phyloP scores from a whole-genome alignment of 73 alveolate species.

The Paramecium tetraurelia region DNA sequence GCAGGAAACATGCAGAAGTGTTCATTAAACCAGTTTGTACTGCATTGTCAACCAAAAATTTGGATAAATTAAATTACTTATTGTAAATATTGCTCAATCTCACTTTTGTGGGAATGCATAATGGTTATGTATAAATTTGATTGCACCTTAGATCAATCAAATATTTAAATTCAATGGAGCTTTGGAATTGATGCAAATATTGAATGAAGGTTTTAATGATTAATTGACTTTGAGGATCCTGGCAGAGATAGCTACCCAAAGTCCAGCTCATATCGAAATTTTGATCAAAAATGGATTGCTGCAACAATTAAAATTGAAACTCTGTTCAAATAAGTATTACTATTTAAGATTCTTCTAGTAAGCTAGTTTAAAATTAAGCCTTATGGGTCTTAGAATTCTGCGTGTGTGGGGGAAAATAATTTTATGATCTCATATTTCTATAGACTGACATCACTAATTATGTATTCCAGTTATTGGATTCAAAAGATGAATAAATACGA shows the following conservation, averaged over 20 bases:
- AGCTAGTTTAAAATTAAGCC: slow-evolving; percentile 13
- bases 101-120: neutral
- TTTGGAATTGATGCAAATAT: neutral
- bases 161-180: slow-evolving; percentile 27
- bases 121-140: slow-evolving; percentile 10
- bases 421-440: neutral
- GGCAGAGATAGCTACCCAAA: neutral
- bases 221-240: neutral
- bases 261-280: slow-evolving; percentile 33
- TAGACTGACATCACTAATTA: neutral
- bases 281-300: neutral
- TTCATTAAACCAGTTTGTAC: neutral
- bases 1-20: slow-evolving; percentile 24
- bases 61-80: neutral
- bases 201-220: neutral
- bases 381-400: slow-evolving; percentile 7
- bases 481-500: neutral
- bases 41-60: neutral
- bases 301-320: neutral
- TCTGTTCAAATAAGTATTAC: neutral
- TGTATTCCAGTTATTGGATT: neutral
- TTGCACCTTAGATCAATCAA: neutral
- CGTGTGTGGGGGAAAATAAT: neutral
- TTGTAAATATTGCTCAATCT: neutral
- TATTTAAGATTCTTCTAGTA: neutral